Base-by-base conservation (phyloP, 2,329 filamentous ascomycete genomes). In the Aspergillus costaricaensis region DNA sequence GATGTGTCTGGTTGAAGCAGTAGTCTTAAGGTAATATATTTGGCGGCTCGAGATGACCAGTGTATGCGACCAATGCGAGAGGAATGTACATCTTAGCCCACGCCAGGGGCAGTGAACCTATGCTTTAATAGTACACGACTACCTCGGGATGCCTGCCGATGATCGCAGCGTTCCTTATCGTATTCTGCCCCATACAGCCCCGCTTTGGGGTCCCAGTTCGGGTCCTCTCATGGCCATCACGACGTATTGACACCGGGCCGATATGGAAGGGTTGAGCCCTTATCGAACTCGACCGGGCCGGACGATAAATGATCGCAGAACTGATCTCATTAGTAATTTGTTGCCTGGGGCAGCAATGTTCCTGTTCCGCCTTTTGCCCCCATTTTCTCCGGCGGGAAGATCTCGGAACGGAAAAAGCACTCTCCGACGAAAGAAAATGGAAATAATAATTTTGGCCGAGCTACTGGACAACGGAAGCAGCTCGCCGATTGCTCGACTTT, bases 381-480 rank as follows among this genome's bases (percentile, higher is more conserved):
- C 66, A 65, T 64, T 62, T 62, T 56, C 44, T 51, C 19, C 32
- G 25, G 5, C 23, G 63, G 59, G 55, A 54, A 51, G 63, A 65
- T 58, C 56, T 64, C 65, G 65, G 65, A 50, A 25, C 52, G 58
- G 44, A 63, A 55, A 65, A 72, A 65, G 63, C 70, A 67, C 68
- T 68, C 55, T 58, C 72, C 70, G 70, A 65, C 32, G 43, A 58
- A 66, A 63, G 58, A 60, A 61, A 64, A 62, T 60, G 61, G 61
- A 62, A 68, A 74, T 70, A 72, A 73, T 71, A 70, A 72, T 73
- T 74, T 73, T 73, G 64, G 50, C 57, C 60, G 59, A 65, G 62
- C 63, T 63, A 65, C 62, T 50, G 62, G 57, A 47, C 49, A 59
- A 55, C 56, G 60, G 57, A 57, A 63, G 61, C 56, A 59, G 51